Conservation (phyloP, 2,329 filamentous ascomycete species). For the Fusarium sulawesiense region DNA sequence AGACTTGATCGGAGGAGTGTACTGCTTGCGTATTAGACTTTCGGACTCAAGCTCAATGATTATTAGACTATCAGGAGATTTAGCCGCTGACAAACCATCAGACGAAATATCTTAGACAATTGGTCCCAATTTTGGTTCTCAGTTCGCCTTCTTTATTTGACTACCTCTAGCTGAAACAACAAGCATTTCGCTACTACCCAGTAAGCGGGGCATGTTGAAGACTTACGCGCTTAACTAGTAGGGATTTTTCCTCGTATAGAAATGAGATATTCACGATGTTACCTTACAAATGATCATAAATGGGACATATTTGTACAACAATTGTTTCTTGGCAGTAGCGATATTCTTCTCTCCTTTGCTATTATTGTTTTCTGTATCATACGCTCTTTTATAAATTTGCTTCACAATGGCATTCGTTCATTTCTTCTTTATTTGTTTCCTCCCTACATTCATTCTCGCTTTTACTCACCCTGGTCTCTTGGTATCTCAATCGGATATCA, state of each 20-base stretch:
- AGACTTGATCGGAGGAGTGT: no score
- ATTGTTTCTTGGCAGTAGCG: not conserved
- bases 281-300: not conserved
- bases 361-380: no score
- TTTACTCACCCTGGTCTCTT: conserved; percentile 1
- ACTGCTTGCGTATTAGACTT: no score
- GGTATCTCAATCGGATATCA: not conserved
- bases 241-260: not conserved
- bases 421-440: not conserved
- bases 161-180: not conserved
- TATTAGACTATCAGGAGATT: no score
- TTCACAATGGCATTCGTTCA: not conserved
- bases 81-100: no score
- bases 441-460: not conserved
- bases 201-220: not conserved
- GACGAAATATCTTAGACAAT: no score
- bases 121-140: no score
- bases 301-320: not conserved
- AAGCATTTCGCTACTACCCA: no score
- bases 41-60: no score
- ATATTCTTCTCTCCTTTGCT: not conserved
- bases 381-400: not conserved
- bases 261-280: not conserved
- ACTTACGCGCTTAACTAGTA: not conserved
- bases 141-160: no score